Evolutionary conservation across 192 early-diverging fungal genomes (phyloP).

Genomic region (Backusella luteola): DNA sequence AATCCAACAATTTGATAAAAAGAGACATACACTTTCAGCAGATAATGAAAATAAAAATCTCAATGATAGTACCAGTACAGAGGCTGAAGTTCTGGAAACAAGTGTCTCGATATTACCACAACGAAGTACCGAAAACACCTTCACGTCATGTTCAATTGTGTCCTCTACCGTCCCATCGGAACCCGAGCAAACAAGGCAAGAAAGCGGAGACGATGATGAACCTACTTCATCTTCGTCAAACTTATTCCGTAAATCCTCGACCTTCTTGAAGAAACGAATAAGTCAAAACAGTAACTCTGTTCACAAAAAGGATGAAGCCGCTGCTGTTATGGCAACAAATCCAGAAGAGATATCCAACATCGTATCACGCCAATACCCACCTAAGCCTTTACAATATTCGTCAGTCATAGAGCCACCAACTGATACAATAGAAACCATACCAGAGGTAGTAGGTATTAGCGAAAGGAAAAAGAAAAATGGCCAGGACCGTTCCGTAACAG

Average conservation of each 20-base stretch:
- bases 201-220: not conserved
- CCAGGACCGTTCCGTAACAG: too few relatives aligned
- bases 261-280: slow-evolving; percentile 10
- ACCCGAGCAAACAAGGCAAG: not conserved
- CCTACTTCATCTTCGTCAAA: not conserved
- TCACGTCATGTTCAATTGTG: not conserved
- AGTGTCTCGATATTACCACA: not conserved
- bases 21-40: not conserved
- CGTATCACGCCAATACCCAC: slow-evolving; percentile 9
- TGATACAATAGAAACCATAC: not conserved
- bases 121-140: not conserved
- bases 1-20: slow-evolving; percentile 6
- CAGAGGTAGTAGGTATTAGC: not conserved
- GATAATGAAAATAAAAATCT: not conserved
- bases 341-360: slow-evolving; percentile 1
- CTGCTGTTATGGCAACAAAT: not conserved
- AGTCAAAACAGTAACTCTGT: not conserved
- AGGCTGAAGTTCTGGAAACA: slow-evolving; percentile 1
- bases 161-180: slow-evolving; percentile 4
- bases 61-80: not conserved
- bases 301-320: slow-evolving; percentile 3
- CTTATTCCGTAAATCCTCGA: slow-evolving; percentile 9
- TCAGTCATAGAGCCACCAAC: slow-evolving; percentile 3
- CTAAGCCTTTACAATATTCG: slow-evolving; percentile 12
- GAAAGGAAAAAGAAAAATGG: not conserved